A percentile compares a stretch with the other conserved stretches of the same genome.
Conservation (phyloP, 2,329 filamentous ascomycete species). For the Diaporthe vaccinii region DNA sequence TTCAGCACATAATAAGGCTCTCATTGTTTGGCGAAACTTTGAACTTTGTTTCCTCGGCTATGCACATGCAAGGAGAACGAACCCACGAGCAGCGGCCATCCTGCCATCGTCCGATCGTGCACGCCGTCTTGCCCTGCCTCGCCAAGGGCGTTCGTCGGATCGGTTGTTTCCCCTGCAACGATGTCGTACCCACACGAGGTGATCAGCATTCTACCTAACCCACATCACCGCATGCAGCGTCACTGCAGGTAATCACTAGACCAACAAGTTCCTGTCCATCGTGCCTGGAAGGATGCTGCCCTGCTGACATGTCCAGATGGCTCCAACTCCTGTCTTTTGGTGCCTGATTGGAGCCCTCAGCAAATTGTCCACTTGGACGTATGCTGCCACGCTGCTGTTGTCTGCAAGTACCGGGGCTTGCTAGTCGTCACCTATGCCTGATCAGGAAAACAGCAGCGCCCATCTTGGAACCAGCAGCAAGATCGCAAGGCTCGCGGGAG, state of each 20-base stretch:
- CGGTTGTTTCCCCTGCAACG: slow-evolving; percentile 22
- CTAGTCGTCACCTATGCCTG: slow-evolving; percentile 17
- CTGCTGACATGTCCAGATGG: slow-evolving; percentile 20
- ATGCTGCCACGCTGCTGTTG: slow-evolving; percentile 4
- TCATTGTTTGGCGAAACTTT: neutral
- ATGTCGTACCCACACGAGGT: slow-evolving; percentile 27
- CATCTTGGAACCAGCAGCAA: slow-evolving; percentile 27
- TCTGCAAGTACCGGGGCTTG: slow-evolving; percentile 21
- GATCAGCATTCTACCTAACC: slow-evolving; percentile 17
- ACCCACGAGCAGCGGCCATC: slow-evolving; percentile 9
- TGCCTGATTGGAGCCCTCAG: slow-evolving; percentile 30
- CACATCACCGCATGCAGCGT: slow-evolving; percentile 30
- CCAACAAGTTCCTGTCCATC: slow-evolving; percentile 21
- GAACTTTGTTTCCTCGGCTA: slow-evolving; percentile 15
- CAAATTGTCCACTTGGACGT: slow-evolving; percentile 16
- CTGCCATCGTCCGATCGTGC: neutral
- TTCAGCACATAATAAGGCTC: neutral
- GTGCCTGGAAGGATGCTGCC: slow-evolving; percentile 29
- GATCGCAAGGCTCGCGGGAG: neutral
- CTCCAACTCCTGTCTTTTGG: neutral
- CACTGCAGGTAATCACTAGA: slow-evolving; percentile 33
- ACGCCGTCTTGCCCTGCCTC: neutral
- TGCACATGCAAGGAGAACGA: slow-evolving; percentile 27
- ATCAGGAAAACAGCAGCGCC: slow-evolving; percentile 7
- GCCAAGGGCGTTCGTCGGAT: slow-evolving; percentile 31